Conservation (phyloP, 139 green algal species). For the Tetradesmus lagerheimii region DNA sequence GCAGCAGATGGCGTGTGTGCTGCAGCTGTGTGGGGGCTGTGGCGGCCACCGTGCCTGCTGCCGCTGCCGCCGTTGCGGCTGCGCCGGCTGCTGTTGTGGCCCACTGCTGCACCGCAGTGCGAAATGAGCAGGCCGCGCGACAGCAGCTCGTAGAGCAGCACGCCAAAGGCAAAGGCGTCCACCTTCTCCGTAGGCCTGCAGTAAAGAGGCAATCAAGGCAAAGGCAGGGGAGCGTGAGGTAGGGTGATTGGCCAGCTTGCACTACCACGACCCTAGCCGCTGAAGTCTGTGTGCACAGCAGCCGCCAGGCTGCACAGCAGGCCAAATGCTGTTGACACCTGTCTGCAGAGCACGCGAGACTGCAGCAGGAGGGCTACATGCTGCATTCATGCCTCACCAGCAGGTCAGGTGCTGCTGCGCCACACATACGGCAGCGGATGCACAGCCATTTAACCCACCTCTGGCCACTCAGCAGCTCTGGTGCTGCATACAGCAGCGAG, state of each 20-base stretch:
- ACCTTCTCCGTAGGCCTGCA: constrained; percentile 54
- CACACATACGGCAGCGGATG: background rate
- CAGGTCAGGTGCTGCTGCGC: background rate
- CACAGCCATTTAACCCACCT: constrained; percentile 30
- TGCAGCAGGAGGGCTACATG: background rate
- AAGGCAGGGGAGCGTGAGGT: background rate
- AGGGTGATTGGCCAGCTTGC: too few species aligned
- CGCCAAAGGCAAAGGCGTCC: constrained; percentile 62
- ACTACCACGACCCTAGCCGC: too few species aligned
- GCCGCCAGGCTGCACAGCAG: too few species aligned
- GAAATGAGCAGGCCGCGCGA: constrained; percentile 34
- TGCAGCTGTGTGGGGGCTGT: background rate
- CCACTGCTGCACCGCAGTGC: background rate
- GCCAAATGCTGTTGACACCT: background rate
- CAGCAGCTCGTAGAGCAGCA: constrained; percentile 59
- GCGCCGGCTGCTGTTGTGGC: background rate
- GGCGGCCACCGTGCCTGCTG: background rate
- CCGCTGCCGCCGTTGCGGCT: background rate
- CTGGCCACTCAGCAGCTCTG: constrained; percentile 49
- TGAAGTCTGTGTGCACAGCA: too few species aligned
- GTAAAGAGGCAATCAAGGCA: background rate
- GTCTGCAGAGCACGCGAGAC: background rate
- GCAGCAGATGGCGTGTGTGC: too few species aligned
- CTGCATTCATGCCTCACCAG: background rate
- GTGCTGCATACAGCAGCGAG: constrained; percentile 49